Percentiles rank a stretch among this genome's conserved stretches.
Evolutionary conservation across 208 protist species (phyloP).

Genomic region (Trypanosoma melophagium): DNA sequence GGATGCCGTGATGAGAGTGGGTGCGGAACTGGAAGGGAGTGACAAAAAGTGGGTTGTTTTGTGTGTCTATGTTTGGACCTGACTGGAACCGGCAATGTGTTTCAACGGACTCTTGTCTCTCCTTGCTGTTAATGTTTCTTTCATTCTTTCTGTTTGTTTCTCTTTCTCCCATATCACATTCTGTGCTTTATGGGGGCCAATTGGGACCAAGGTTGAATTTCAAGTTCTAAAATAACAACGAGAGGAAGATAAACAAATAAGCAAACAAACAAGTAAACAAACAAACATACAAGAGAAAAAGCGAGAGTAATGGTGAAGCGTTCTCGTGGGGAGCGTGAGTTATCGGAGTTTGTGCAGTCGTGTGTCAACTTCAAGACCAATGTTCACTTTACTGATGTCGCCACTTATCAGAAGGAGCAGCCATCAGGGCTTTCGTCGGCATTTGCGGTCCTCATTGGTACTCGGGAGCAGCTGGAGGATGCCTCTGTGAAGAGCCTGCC

Average conservation of each 20-base stretch:
- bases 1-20: too few relatives aligned
- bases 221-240: neutral
- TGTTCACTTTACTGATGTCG: conserved; percentile 51
- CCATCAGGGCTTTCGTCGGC: conserved; percentile 11
- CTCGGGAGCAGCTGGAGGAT: conserved; percentile 41
- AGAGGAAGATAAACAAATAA: neutral
- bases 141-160: too few relatives aligned
- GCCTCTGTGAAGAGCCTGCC: conserved; percentile 37
- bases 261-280: too few relatives aligned
- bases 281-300: conserved; percentile 11
- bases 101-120: too few relatives aligned
- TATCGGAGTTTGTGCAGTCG: conserved; percentile 47
- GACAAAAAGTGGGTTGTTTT: too few relatives aligned
- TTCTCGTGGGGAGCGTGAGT: conserved; percentile 33
- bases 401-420: conserved; percentile 14
- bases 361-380: conserved; percentile 61
- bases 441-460: conserved; percentile 61
- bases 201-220: neutral
- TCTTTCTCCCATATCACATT: conserved; percentile 2
- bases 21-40: too few relatives aligned
- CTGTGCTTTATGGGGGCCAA: neutral
- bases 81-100: too few relatives aligned
- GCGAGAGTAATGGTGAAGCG: conserved; percentile 30
- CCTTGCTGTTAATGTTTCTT: too few relatives aligned
- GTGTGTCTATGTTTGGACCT: too few relatives aligned